phyloP scores from a whole-genome alignment of 2,329 filamentous ascomycete genomes.

The Xylariaceae sp. region DNA sequence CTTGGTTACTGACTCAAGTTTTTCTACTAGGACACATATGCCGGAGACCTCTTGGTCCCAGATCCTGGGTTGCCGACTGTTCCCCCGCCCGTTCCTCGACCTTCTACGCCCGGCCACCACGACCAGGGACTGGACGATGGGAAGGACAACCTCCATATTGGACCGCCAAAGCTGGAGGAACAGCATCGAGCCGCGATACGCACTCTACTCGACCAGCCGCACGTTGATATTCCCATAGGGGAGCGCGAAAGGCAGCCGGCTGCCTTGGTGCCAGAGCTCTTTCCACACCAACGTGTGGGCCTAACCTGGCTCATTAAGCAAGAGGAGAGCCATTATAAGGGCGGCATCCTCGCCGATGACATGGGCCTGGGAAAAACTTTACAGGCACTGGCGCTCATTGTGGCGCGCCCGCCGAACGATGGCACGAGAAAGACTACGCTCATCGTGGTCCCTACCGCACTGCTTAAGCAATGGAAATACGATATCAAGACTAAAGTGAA shows the following conservation, averaged over 20 bases:
- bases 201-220: slow-evolving; percentile 16
- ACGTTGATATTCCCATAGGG: slow-evolving; percentile 15
- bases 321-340: slow-evolving; percentile 26
- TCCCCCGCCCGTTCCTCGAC: too few species aligned
- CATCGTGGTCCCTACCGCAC: slow-evolving; percentile 26
- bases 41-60: too few species aligned
- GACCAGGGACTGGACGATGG: too few species aligned
- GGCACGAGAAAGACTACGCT: slow-evolving; percentile 27
- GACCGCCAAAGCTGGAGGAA: too few species aligned
- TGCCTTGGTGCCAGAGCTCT: slow-evolving; percentile 17
- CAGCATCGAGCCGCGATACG: slow-evolving; percentile 11
- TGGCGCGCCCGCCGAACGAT: slow-evolving; percentile 25
- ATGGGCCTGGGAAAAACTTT: slow-evolving; percentile 33
- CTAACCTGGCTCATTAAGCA: slow-evolving; percentile 30
- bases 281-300: slow-evolving; percentile 29
- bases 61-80: too few species aligned
- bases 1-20: too few species aligned
- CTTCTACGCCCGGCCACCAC: too few species aligned
- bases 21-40: too few species aligned
- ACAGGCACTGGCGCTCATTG: slow-evolving; percentile 29
- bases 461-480: slow-evolving; percentile 29
- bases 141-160: too few species aligned
- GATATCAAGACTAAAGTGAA: slow-evolving; percentile 30
- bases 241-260: slow-evolving; percentile 13
- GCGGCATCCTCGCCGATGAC: slow-evolving; percentile 30